These are phyloP conservation scores for Blastobotrys elegans DNA, from an alignment of 1,139 yeast species.

Conservation along the genomic window DNA sequence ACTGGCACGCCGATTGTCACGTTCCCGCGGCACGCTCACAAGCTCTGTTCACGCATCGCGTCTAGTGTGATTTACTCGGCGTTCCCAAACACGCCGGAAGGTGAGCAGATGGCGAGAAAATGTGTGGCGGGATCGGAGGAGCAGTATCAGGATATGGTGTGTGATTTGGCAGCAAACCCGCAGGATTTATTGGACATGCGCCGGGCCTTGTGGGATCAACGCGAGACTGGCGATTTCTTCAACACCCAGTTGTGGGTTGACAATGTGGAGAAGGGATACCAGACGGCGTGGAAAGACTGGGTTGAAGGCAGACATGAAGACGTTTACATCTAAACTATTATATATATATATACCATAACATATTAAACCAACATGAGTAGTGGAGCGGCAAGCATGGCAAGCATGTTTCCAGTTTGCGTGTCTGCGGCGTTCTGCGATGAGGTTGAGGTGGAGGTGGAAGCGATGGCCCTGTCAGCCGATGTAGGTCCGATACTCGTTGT, in stretches of 20 bases:
- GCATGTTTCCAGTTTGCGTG: neutral
- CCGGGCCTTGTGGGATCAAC: slow-evolving; percentile 23
- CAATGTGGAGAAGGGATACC: slow-evolving; percentile 29
- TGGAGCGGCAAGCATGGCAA: neutral
- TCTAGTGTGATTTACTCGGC: slow-evolving; percentile 31
- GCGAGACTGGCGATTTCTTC: slow-evolving; percentile 28
- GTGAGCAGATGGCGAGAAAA: slow-evolving; percentile 19
- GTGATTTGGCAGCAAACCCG: slow-evolving; percentile 23
- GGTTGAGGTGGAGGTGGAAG: neutral
- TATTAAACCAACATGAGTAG: neutral
- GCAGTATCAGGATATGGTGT: slow-evolving; percentile 29
- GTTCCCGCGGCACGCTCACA: slow-evolving; percentile 30
- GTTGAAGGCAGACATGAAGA: slow-evolving; percentile 18
- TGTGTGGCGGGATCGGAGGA: slow-evolving; percentile 27
- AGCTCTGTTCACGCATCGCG: slow-evolving; percentile 34
- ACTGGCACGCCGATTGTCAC: slow-evolving; percentile 35
- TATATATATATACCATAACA: too few relatives aligned
- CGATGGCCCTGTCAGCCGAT: too few relatives aligned
- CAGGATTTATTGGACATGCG: slow-evolving; percentile 25
- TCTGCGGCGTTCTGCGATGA: neutral
- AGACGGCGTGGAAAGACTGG: slow-evolving; percentile 32
- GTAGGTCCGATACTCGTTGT: neutral
- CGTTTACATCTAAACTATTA: slow-evolving; percentile 10
- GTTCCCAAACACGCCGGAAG: slow-evolving; percentile 20
- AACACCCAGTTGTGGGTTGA: slow-evolving; percentile 32